Evolutionary conservation across 495 filamentous ascomycete genomes (phyloP), one percentile per base, ranked within the genome.

Genomic region (Aspergillus cristatus): DNA sequence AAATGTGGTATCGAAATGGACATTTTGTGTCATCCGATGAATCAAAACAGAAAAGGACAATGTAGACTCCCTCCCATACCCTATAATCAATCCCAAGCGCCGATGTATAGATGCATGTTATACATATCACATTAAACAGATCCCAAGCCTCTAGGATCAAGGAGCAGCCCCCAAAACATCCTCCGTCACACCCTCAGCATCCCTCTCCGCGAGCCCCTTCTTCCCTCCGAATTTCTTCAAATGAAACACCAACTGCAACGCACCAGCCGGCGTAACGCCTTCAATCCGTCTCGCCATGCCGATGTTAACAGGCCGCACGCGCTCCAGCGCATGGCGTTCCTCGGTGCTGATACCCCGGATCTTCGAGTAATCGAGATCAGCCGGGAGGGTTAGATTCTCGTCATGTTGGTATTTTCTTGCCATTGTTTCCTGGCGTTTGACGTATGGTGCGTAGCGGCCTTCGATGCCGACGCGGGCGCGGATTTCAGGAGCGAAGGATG

Each of bases 201-300:
- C 28, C 13, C 41, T 18, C 30, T 28, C 26, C 3, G 38, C 26
- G 7, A 32, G 11, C 20, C 34, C 13, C 25, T 39, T 28, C 28
- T 15, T 3, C 8, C 17, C 32, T n/a, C 28, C 34, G 4, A 13
- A 4, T 37, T 45, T 59, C 26, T 58, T 50, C 8, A 67, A 60
- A 51, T 70, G 61, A 41, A 64, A 60, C 25, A 75, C 46, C 30
- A 75, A 42, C 13, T 63, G 47, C 38, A 75, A 41, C 1, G 67
- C 63, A 26, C 71, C 71, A 10, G 60, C 55, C 12, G 71, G 71
- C 12, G 71, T 74, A 14, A 85, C 71, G 1, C 91, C 90, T 58
- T 98, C 91, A 35, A 94, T 76, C 7, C 93, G 63, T 34, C 86
- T 63, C 13, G 90, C 89, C 78, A 94, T 89, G 2, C 86, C 93